A percentile compares a stretch with the other conserved stretches of the same genome.
These are phyloP conservation scores for Xylariaceae sp. DNA, from an alignment of 2,329 filamentous ascomycete genomes.

Conservation along the genomic window DNA sequence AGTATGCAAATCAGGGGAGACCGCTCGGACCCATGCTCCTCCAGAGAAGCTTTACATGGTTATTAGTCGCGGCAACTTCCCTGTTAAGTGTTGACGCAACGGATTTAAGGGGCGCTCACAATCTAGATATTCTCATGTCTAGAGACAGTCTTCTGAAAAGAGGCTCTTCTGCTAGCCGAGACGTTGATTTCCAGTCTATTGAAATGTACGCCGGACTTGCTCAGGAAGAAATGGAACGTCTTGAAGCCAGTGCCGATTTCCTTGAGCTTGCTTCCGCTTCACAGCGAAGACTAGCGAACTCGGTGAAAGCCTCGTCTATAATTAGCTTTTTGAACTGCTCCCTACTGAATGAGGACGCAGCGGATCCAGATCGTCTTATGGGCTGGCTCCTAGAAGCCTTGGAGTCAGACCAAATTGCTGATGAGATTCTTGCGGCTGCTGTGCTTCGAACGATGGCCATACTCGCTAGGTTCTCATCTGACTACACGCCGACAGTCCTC, in stretches of 20 bases:
- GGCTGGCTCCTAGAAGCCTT: slow-evolving; percentile 81
- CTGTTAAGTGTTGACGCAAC: slow-evolving; percentile 61
- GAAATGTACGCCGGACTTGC: slow-evolving; percentile 66
- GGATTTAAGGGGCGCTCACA: slow-evolving; percentile 54
- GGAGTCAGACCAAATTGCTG: slow-evolving; percentile 74
- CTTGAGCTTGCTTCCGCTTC: slow-evolving; percentile 76
- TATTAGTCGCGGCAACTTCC: slow-evolving; percentile 73
- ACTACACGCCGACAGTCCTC: slow-evolving; percentile 68
- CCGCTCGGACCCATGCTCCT: slow-evolving; percentile 88
- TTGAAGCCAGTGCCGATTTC: slow-evolving; percentile 89
- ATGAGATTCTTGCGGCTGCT: slow-evolving; percentile 68
- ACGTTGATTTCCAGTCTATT: slow-evolving; percentile 51
- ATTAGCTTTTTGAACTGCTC: slow-evolving; percentile 82
- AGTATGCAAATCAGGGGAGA: slow-evolving; percentile 72
- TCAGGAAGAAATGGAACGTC: slow-evolving; percentile 73
- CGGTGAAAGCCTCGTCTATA: slow-evolving; percentile 77
- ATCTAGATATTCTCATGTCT: slow-evolving; percentile 69
- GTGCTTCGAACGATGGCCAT: slow-evolving; percentile 78
- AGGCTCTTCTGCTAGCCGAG: slow-evolving; percentile 37
- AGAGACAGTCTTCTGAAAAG: slow-evolving; percentile 45
- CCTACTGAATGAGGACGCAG: slow-evolving; percentile 72
- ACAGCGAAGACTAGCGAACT: slow-evolving; percentile 80
- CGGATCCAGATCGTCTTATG: slow-evolving; percentile 72
- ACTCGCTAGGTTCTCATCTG: slow-evolving; percentile 67
- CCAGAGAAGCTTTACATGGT: slow-evolving; percentile 80